These are phyloP conservation scores for Leptomonas pyrrhocoris DNA, from an alignment of 208 protist species.

Conservation along the genomic window DNA sequence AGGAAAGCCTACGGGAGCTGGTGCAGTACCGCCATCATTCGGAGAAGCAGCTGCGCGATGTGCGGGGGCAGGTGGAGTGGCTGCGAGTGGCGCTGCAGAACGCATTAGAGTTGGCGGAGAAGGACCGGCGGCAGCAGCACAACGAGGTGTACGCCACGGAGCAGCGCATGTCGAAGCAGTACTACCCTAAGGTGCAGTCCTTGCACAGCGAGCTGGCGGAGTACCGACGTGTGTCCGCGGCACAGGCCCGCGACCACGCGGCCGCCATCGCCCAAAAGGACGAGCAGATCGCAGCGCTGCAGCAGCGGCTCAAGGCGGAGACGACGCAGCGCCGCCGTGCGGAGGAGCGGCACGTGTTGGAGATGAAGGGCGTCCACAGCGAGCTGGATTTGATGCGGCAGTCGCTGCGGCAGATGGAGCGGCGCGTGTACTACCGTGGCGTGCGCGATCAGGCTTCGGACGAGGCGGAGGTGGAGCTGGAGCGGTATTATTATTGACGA, in stretches of 20 bases:
- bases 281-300: slow-evolving; percentile 18
- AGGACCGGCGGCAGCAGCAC: slow-evolving; percentile 42
- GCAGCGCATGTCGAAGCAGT: slow-evolving; percentile 32
- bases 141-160: slow-evolving; percentile 32
- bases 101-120: slow-evolving; percentile 37
- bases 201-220: slow-evolving; percentile 41
- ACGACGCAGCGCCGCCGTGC: slow-evolving; percentile 26
- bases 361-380: slow-evolving; percentile 71
- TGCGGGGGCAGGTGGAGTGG: slow-evolving; percentile 47
- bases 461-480: slow-evolving; percentile 26
- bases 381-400: slow-evolving; percentile 82
- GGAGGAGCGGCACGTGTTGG: slow-evolving; percentile 63
- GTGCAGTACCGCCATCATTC: slow-evolving; percentile 55
- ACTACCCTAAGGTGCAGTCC: slow-evolving; percentile 36
- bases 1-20: slow-evolving; percentile 58
- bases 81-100: slow-evolving; percentile 45
- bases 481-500: slow-evolving; percentile 32
- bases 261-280: slow-evolving; percentile 20
- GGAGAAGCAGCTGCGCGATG: slow-evolving; percentile 45
- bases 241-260: slow-evolving; percentile 23
- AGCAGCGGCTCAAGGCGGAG: slow-evolving; percentile 34
- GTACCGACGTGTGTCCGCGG: slow-evolving; percentile 12
- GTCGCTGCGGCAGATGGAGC: slow-evolving; percentile 76
- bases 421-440: slow-evolving; percentile 65
- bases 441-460: slow-evolving; percentile 29